Percentiles rank a stretch among this genome's conserved stretches.
Conservation (phyloP, 75 land plant species). For the Larix kaempferi region DNA sequence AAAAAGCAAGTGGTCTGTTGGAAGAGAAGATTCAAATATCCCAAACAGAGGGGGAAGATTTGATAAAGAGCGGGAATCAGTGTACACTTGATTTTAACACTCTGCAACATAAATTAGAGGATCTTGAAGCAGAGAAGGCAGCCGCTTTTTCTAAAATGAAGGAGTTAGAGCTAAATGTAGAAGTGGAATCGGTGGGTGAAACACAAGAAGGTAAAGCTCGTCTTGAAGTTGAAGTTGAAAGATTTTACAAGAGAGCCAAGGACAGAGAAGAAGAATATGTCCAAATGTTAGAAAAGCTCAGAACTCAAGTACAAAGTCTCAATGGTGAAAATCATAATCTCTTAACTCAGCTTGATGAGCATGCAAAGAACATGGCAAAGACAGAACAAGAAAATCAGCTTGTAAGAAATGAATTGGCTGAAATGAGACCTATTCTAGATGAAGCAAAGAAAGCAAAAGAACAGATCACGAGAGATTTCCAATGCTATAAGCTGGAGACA, state of each 20-base stretch:
- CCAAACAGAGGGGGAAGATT: background rate
- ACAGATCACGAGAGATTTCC: background rate
- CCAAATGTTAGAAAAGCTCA: no score
- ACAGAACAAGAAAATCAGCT: constrained; percentile 6
- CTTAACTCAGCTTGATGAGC: background rate
- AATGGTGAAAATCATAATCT: no score
- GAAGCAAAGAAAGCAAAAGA: constrained; percentile 6
- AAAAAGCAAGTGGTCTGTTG: background rate
- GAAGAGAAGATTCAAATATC: background rate
- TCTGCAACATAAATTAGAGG: background rate
- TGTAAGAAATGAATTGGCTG: background rate
- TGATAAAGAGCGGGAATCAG: background rate
- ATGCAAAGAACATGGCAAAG: background rate
- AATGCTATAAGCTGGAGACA: background rate
- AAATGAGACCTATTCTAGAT: constrained; percentile 2
- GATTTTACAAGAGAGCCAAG: no score
- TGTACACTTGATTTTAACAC: background rate
- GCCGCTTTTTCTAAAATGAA: constrained; percentile 1
- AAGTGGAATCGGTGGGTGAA: no score
- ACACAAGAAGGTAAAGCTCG: no score
- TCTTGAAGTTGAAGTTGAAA: no score
- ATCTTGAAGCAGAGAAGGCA: constrained; percentile 8
- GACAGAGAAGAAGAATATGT: no score
- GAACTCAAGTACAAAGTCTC: no score
- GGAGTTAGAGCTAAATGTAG: no score